Evolutionary conservation across 2,329 filamentous ascomycete genomes (phyloP), one percentile per base, ranked within the genome.

Genomic region (Chaetomium globosum): DNA sequence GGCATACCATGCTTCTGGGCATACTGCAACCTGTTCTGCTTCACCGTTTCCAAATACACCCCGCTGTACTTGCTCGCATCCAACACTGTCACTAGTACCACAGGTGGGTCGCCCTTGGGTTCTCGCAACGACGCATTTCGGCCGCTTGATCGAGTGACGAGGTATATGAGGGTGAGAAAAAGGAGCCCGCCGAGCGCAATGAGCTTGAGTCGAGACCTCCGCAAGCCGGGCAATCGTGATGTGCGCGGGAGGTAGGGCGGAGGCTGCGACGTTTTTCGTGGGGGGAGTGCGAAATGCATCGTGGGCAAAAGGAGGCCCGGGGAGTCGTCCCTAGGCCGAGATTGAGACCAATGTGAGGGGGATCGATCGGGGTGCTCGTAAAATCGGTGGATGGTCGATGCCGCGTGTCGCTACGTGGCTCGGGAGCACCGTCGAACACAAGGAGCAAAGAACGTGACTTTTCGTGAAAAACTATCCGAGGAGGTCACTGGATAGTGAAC

Each of bases 201-300:
- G 3, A 85, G 78, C 75, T 87, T 87, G 61, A 89, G 74, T 70
- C 89, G 87, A 73, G 83, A 86, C 71, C 86, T 73, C 56, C 86
- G 75, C 23, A 80, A 76, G 68, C 67, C 59, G 5, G 72, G 72
- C 23, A 85, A 76, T 71, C 82, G 79, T 73, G 87, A 80, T 69
- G 84, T 82, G 73, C 87, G 83, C 56, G 85, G 82, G 69, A 83
- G 83, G 78, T 91, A 94, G 33, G 89, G 88, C 70, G 88, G 86
- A 70, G 90, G 87, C 74, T 89, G 87, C 70, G 91, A 94, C 74
- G 85, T 87, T 80, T 94, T 96, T 77, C 93, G 89, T 73, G 92
- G 87, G 63, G 93, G 93, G 73, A 96, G 88, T 69, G 93, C 92
- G 82, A 94, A 93, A 77, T 97, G 93, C 92, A 97, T 95, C 71